A percentile compares a stretch with the other conserved stretches of the same genome.
These are phyloP conservation scores for Acorus gramineus DNA, from an alignment of 106 monocot species.

Conservation along the genomic window DNA sequence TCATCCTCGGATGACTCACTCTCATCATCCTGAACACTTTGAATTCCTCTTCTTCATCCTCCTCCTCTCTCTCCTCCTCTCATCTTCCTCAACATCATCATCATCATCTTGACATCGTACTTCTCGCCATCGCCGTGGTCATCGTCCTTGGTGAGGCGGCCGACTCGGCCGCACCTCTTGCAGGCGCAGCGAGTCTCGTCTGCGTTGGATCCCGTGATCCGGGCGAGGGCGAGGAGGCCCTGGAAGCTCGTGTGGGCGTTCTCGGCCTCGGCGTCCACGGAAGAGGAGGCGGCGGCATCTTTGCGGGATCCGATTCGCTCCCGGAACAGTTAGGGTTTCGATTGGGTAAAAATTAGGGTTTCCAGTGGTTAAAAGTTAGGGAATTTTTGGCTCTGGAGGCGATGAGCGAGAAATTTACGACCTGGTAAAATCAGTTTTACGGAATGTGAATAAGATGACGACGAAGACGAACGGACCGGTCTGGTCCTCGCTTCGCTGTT, in stretches of 20 bases:
- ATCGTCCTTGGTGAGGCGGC: slow-evolving; percentile 74
- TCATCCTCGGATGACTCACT: slow-evolving; percentile 4
- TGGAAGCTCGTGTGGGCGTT: slow-evolving; percentile 1
- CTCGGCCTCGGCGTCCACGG: not conserved
- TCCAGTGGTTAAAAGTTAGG: too few relatives aligned
- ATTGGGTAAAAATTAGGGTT: too few relatives aligned
- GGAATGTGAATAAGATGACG: too few relatives aligned
- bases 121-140: slow-evolving; percentile 9
- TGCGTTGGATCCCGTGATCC: slow-evolving; percentile 70
- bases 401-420: too few relatives aligned
- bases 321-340: not conserved
- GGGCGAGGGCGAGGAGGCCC: slow-evolving; percentile 25
- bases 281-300: not conserved
- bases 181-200: slow-evolving; percentile 89
- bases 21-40: slow-evolving; percentile 21
- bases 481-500: too few relatives aligned
- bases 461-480: too few relatives aligned
- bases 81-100: not conserved
- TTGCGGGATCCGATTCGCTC: not conserved
- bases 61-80: slow-evolving; percentile 18
- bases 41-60: slow-evolving; percentile 24
- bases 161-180: slow-evolving; percentile 91
- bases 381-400: too few relatives aligned
- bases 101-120: slow-evolving; percentile 11
- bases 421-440: too few relatives aligned